These are phyloP conservation scores for Nematocida ironsii DNA, from an alignment of 371 early-diverging fungal species.

Conservation along the genomic window DNA sequence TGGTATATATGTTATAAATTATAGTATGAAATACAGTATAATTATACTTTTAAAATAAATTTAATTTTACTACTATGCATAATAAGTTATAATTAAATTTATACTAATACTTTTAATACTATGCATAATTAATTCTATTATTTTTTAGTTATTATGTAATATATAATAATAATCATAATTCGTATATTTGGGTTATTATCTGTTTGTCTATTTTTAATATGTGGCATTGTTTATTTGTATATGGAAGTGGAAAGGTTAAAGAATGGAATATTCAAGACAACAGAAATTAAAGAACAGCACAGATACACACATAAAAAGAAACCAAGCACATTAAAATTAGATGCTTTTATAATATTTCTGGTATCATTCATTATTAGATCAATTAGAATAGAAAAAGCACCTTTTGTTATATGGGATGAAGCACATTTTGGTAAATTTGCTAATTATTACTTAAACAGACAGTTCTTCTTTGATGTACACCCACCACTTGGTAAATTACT, in stretches of 20 bases:
- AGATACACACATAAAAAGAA: background rate
- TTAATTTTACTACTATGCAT: too few species aligned
- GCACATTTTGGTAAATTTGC: conserved; percentile 98
- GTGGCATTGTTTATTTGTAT: conserved; percentile 5
- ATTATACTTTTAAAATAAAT: too few species aligned
- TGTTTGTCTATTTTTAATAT: too few species aligned
- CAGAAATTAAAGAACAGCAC: background rate
- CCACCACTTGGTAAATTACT: conserved; percentile 98
- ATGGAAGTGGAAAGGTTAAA: conserved; percentile 22
- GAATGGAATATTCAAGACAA: background rate
- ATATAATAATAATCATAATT: too few species aligned
- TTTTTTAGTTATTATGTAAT: background rate
- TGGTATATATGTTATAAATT: too few species aligned
- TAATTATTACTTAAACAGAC: conserved; percentile 76
- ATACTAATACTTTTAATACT: background rate
- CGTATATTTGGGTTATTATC: too few species aligned
- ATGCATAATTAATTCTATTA: background rate
- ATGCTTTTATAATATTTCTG: conserved; percentile 66
- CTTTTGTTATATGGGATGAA: conserved; percentile 76
- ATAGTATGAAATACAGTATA: too few species aligned
- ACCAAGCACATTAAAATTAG: conserved; percentile 72
- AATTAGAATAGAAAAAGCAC: conserved; percentile 67
- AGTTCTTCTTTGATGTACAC: conserved; percentile 97
- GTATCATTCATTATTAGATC: conserved; percentile 64
- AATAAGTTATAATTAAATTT: too few species aligned